A percentile compares a stretch with the other conserved stretches of the same genome.
Evolutionary conservation across 352 stramenopile species (phyloP).

Genomic region (Pilasporangium apinafurcum): DNA sequence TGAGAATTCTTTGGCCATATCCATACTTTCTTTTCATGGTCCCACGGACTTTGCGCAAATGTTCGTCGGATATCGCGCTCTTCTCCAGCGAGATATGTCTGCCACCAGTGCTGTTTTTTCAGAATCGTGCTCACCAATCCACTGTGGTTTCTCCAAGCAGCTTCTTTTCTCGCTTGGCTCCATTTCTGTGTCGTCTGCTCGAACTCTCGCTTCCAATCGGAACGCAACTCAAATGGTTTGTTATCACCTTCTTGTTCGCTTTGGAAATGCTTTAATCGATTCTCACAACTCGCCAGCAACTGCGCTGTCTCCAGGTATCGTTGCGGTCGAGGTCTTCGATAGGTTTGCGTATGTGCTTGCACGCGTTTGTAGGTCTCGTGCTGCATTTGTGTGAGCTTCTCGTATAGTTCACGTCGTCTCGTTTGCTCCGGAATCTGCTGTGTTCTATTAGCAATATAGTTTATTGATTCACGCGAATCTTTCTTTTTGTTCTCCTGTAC

Average conservation of each 20-base stretch:
- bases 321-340: constrained; percentile 4
- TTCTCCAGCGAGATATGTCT: constrained; percentile 38
- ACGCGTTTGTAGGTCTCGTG: constrained; percentile 13
- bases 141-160: constrained; percentile 34
- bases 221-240: not conserved
- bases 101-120: constrained; percentile 35
- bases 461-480: constrained; percentile 3
- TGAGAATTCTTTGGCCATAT: constrained; percentile 23
- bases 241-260: constrained; percentile 9
- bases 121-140: constrained; percentile 21
- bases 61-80: constrained; percentile 39
- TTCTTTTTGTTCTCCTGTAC: not conserved
- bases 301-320: constrained; percentile 14
- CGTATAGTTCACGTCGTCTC: constrained; percentile 34
- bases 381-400: constrained; percentile 27
- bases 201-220: constrained; percentile 4
- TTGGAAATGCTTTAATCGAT: constrained; percentile 27
- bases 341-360: constrained; percentile 5
- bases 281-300: constrained; percentile 29
- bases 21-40: constrained; percentile 40
- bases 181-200: constrained; percentile 3
- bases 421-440: not conserved
- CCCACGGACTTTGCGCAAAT: constrained; percentile 31
- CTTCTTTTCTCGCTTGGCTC: constrained; percentile 10
- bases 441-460: not conserved